These are phyloP conservation scores for Nannochloris sp. DNA, from an alignment of 139 green algal genomes.

Conservation along the genomic window DNA sequence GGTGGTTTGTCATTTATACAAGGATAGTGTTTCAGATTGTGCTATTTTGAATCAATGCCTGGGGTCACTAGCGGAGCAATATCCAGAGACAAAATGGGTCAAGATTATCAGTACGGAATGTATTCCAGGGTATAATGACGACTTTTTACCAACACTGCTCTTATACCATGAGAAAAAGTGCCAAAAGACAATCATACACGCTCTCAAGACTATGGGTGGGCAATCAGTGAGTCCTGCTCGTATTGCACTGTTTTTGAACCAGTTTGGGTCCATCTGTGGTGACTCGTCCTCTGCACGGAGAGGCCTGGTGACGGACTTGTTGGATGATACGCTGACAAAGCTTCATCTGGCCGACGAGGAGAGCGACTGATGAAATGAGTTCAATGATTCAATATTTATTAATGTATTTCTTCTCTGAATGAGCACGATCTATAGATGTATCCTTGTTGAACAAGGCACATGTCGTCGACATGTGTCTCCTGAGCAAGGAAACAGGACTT, in stretches of 20 bases:
- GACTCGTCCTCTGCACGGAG: slow-evolving; percentile 18
- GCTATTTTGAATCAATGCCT: slow-evolving; percentile 54
- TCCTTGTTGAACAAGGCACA: no score
- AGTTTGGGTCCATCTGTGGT: slow-evolving; percentile 38
- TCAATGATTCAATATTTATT: no score
- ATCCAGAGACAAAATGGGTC: slow-evolving; percentile 80
- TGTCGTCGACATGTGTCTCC: no score
- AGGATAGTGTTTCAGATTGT: slow-evolving; percentile 45
- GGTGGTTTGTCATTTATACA: slow-evolving; percentile 80
- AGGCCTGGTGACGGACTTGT: slow-evolving; percentile 6
- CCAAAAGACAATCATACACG: slow-evolving; percentile 44
- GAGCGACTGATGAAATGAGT: no score
- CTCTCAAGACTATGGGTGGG: slow-evolving; percentile 61
- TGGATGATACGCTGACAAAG: neutral
- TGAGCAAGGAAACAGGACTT: no score
- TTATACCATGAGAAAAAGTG: slow-evolving; percentile 70
- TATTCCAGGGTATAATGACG: slow-evolving; percentile 70
- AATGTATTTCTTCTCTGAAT: no score
- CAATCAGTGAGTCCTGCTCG: slow-evolving; percentile 54
- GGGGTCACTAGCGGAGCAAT: slow-evolving; percentile 57
- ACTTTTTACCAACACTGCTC: slow-evolving; percentile 83
- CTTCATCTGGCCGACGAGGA: neutral
- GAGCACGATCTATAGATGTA: no score
- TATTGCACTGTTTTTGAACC: slow-evolving; percentile 39
- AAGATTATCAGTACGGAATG: slow-evolving; percentile 54